Evolutionary conservation across 2,329 filamentous ascomycete genomes (phyloP), one percentile per base, ranked within the genome.

Genomic region (Dactylellina haptotyla): DNA sequence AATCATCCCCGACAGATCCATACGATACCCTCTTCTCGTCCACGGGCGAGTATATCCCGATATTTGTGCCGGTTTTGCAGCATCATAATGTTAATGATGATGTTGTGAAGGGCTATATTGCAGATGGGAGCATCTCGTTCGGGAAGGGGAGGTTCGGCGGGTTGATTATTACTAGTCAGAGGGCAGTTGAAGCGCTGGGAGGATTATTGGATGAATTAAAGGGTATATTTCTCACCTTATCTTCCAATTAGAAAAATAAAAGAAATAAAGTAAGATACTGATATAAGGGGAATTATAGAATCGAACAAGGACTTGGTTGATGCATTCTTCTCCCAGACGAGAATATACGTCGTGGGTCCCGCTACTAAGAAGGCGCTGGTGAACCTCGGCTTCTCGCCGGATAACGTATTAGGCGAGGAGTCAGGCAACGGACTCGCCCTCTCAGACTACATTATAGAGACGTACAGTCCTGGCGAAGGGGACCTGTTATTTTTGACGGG

Each of bases 401-500:
- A 86, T 3, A 83, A 87, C 50, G 86, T 97, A 30, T 86, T 91
- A 70, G 95, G 94, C 50, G 87, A 89, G 75, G 88, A 96, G 70
- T 90, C 91, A 0, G 95, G 95, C 10, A 96, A 90, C 76, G 95
- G 94, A 28, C 91, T 94, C 76, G 87, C 86, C 1, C 85, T 99
- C 26, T 90, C 93, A 0, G 82, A 85, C 4, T 90, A 89, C 78
- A 97, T 99, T 61, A 84, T 96, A 4, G 82, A 88, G 1, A 90
- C 97, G 79, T 96, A 97, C 79, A 9, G 37, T n/a, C n/a, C n/a
- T 2, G 67, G 70, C 5, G 74, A 84, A 80, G 80, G 37, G 0
- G 86, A 90, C 0, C 80, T 98, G 3, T 82, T 98, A 0, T 99
- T 98, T 80, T 85, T 96, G 12, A 93, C 96, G 0, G 95, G 95